Base-by-base conservation (phyloP, 1,284 basidiomycete species). In the Mrakiaceae sp. region DNA sequence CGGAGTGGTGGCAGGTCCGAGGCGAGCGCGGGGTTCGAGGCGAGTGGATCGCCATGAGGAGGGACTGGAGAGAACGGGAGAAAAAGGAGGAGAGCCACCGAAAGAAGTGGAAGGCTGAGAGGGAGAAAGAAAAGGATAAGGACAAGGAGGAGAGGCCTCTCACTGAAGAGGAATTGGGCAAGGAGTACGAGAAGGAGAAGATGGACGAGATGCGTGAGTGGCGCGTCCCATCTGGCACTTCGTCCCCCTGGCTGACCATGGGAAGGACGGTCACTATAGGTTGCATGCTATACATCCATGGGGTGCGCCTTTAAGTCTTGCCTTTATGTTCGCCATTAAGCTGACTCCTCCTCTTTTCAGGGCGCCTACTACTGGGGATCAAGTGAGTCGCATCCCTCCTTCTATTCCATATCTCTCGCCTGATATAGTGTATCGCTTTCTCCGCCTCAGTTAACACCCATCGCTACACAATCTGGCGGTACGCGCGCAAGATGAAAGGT, bases 1-100 rank as follows among this genome's bases (percentile, higher is more conserved):
- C 85, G 6, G 92, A 92, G 72, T 98, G 95, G 93, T 98, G 94
- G 95, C 93, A 94, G 74, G 87, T 92, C 16, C 84, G 90, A 48
- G 85, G 87, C n/a, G 72, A 74, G 84, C 66, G 78, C 79, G 72
- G 90, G 81, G 87, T 91, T 70, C 85, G 91, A 70, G 90, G 82
- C 2, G 90, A 98, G 75, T 97, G 94, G 94, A 87, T 97, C 60
- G 86, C 85, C 44, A 78, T 78, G 74, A 79, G 78, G 72, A 75
- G 76, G 56, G 79, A 81, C 61, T 81, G 77, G 73, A 74, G 70
- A 16, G 68, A 70, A 57, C 68, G 69, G 48, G 69, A 73, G 63
- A 70, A 71, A 16, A 70, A 73, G 63, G 64, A 57, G 68, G 67
- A 27, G 54, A 66, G 48, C 63, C 69, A 62, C 62, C 69, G 62